Evolutionary conservation across 108 stramenopile genomes (phyloP).

Genomic region (Skeletonema costatum): DNA sequence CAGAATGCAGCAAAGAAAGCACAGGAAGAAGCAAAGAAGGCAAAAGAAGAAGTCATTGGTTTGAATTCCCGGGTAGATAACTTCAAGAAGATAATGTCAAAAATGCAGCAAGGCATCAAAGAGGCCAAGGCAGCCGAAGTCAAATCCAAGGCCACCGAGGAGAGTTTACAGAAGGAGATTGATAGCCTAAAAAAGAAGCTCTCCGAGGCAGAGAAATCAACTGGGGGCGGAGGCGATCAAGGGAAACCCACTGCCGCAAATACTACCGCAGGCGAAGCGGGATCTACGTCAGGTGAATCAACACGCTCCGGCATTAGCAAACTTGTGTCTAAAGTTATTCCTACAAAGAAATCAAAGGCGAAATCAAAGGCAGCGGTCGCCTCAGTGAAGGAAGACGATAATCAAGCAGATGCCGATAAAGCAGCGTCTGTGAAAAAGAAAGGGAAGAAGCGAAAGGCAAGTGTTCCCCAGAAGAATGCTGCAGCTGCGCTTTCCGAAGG

Average conservation of each 20-base stretch:
- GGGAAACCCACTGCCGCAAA: not conserved
- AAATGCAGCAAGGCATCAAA: slow-evolving; percentile 24
- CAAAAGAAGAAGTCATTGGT: slow-evolving; percentile 15
- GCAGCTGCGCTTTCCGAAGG: not conserved
- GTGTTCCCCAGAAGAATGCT: slow-evolving; percentile 31
- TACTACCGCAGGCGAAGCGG: not conserved
- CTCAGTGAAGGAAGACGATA: not conserved
- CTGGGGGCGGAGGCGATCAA: not conserved
- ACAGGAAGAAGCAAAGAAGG: slow-evolving; percentile 18
- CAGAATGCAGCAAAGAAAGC: slow-evolving; percentile 40
- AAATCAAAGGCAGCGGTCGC: not conserved
- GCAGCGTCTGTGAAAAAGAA: slow-evolving; percentile 10
- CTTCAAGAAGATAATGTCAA: slow-evolving; percentile 23
- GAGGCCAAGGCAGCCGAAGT: slow-evolving; percentile 23
- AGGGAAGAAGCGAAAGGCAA: slow-evolving; percentile 40
- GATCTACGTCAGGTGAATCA: not conserved
- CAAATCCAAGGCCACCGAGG: slow-evolving; percentile 29
- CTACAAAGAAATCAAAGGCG: slow-evolving; percentile 2
- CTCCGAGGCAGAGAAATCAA: not conserved
- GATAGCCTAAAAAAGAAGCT: slow-evolving; percentile 32
- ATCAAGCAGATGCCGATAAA: not conserved
- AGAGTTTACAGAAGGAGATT: slow-evolving; percentile 34
- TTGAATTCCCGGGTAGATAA: slow-evolving; percentile 18
- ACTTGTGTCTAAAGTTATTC: slow-evolving; percentile 4
- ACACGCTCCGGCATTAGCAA: not conserved